Conservation (phyloP, 176 grass and related monocot species). For the Avena eriantha region DNA sequence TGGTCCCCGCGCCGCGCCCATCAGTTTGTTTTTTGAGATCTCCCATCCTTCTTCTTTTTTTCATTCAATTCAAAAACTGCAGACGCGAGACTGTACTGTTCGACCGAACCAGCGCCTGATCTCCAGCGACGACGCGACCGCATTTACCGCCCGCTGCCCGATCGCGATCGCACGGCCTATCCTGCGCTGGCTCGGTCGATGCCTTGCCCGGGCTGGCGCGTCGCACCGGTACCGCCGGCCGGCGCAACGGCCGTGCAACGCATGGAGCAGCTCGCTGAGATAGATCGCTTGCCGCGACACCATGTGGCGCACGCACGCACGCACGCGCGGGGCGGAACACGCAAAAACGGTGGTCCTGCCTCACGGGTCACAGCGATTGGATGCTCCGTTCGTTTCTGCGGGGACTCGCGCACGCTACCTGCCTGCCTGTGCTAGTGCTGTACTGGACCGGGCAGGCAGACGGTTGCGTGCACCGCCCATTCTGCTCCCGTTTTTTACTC, state of each 20-base stretch:
- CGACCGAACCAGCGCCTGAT: background rate
- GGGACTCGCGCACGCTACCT: background rate
- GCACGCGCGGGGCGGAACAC: background rate
- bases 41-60: too few relatives aligned
- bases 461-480: slow-evolving; percentile 2
- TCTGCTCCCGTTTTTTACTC: background rate
- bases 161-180: background rate
- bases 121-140: background rate
- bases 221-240: too few relatives aligned
- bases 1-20: background rate
- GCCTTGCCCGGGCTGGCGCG: background rate
- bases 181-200: background rate
- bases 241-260: too few relatives aligned
- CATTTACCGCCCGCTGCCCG: background rate
- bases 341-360: background rate
- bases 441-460: background rate
- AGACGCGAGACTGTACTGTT: background rate
- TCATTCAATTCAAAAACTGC: background rate
- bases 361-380: background rate
- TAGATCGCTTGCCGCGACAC: too few relatives aligned
- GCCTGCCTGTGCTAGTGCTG: background rate
- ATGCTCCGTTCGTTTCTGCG: background rate
- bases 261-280: background rate
- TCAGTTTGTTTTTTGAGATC: too few relatives aligned
- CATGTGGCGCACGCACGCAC: background rate